Evolutionary conservation across 306 rosid genomes (phyloP).

Genomic region (Cucurbita pepo): DNA sequence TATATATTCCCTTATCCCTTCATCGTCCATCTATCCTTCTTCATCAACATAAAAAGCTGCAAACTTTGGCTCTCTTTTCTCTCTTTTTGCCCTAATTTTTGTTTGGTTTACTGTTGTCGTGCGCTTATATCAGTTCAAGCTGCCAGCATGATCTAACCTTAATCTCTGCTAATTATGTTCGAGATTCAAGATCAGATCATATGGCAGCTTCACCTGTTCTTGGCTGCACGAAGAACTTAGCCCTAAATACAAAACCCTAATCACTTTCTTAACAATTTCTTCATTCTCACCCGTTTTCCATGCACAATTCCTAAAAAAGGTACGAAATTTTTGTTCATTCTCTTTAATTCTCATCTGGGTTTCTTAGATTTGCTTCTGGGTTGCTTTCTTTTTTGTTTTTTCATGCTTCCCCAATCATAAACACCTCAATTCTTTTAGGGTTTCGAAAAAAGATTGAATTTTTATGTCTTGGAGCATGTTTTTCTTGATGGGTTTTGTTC

Average conservation of each 20-base stretch:
- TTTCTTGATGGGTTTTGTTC: background rate
- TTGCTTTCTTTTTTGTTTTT: background rate
- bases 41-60: background rate
- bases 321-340: background rate
- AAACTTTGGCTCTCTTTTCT: background rate
- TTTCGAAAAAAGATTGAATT: background rate
- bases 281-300: background rate
- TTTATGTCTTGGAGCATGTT: background rate
- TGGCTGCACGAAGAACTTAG: background rate
- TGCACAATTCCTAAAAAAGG: background rate
- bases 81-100: background rate
- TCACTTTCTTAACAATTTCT: too few species aligned
- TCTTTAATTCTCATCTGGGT: background rate
- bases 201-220: constrained; percentile 4
- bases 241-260: background rate
- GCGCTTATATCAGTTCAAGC: constrained; percentile 6
- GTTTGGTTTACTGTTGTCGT: background rate
- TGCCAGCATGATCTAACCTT: constrained; percentile 8
- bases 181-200: constrained; percentile 2
- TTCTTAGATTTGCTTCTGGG: background rate
- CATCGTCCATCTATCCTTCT: background rate
- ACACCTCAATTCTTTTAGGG: background rate
- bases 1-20: background rate
- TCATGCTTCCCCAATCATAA: background rate
- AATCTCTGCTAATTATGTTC: background rate